Evolutionary conservation across 768 basidiomycete species (phyloP).

Genomic region (Termitomyces titanicus): DNA sequence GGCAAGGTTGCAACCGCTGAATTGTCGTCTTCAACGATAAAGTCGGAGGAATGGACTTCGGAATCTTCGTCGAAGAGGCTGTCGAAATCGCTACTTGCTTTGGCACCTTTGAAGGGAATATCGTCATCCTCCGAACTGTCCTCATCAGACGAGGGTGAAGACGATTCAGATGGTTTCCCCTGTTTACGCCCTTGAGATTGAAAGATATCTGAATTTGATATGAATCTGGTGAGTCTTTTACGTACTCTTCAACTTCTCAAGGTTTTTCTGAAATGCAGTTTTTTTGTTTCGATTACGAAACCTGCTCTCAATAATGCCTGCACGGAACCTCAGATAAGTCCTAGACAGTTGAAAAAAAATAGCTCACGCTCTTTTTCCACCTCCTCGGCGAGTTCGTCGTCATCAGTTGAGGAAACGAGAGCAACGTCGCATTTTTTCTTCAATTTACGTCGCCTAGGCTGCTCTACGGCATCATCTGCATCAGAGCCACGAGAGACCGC

Average conservation of each 20-base stretch:
- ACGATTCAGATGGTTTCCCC: constrained; percentile 31
- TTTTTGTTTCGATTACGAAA: constrained; percentile 59
- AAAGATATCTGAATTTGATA: background rate
- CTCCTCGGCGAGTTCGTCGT: constrained; percentile 38
- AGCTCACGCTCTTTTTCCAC: constrained; percentile 53
- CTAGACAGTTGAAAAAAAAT: background rate
- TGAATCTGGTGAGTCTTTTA: background rate
- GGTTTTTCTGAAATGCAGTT: constrained; percentile 56
- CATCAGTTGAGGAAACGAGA: constrained; percentile 35
- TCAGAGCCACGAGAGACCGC: constrained; percentile 20
- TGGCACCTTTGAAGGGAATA: constrained; percentile 44
- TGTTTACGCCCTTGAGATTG: constrained; percentile 39
- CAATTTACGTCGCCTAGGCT: constrained; percentile 27
- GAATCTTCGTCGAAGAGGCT: constrained; percentile 36
- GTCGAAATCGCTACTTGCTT: constrained; percentile 32
- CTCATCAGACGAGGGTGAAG: constrained; percentile 14
- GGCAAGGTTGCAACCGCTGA: constrained; percentile 49
- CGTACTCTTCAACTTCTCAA: constrained; percentile 67
- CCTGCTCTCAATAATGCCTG: constrained; percentile 63
- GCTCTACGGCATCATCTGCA: constrained; percentile 27
- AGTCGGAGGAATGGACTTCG: constrained; percentile 34
- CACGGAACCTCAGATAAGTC: background rate
- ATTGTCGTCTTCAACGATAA: constrained; percentile 69
- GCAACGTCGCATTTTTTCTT: constrained; percentile 37
- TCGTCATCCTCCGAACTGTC: constrained; percentile 22